These are phyloP conservation scores for Prunus mira DNA, from an alignment of 306 rosid genomes.

Conservation along the genomic window DNA sequence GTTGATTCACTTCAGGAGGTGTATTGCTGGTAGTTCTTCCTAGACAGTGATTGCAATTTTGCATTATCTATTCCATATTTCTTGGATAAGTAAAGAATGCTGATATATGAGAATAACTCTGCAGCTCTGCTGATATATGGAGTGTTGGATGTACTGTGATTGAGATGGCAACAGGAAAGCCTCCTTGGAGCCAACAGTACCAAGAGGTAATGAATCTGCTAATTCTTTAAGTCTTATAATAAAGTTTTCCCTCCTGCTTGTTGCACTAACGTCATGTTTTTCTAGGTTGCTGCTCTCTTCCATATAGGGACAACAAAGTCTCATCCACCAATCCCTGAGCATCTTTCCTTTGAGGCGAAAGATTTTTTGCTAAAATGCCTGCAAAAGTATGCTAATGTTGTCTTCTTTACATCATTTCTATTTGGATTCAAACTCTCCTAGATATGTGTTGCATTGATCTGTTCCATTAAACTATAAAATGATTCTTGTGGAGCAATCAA, in stretches of 20 bases:
- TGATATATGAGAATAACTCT: constrained; percentile 26
- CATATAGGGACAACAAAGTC: constrained; percentile 96
- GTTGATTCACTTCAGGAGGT: not conserved
- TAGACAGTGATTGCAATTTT: not conserved
- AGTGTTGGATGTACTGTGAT: constrained; percentile 98
- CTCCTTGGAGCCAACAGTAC: constrained; percentile 99
- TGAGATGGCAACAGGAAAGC: constrained; percentile 99
- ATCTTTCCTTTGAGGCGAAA: constrained; percentile 80
- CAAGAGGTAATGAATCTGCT: constrained; percentile 65
- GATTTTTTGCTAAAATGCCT: constrained; percentile 91
- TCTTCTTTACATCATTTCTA: constrained; percentile 13
- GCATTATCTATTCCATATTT: not conserved
- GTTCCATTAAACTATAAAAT: not conserved
- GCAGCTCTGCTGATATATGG: constrained; percentile 99
- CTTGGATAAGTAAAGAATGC: constrained; percentile 23
- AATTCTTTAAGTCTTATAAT: not conserved
- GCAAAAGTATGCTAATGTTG: constrained; percentile 63
- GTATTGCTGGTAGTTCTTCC: not conserved
- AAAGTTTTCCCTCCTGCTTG: constrained; percentile 10
- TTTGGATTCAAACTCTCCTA: constrained; percentile 2
- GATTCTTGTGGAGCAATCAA: not conserved
- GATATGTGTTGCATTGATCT: not conserved
- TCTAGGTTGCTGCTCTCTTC: constrained; percentile 97
- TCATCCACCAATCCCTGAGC: constrained; percentile 98
- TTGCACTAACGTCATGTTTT: constrained; percentile 36